These are phyloP conservation scores for Backusella macrospora DNA, from an alignment of 192 early-diverging fungal genomes.

Conservation along the genomic window DNA sequence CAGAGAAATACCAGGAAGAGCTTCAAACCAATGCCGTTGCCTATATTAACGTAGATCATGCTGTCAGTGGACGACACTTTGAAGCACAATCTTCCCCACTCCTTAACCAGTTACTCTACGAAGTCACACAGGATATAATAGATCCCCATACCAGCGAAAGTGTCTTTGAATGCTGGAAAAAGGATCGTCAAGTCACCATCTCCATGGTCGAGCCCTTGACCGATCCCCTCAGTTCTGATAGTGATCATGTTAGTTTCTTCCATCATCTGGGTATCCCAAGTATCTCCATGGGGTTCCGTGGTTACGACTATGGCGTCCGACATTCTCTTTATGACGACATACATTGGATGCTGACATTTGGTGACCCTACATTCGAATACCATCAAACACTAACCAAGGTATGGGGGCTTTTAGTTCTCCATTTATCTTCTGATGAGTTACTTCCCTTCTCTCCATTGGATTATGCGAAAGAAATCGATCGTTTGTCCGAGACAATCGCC, in stretches of 20 bases:
- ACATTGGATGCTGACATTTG: conserved; percentile 45
- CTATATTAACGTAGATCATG: conserved; percentile 63
- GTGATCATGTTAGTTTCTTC: conserved; percentile 58
- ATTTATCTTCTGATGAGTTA: conserved; percentile 44
- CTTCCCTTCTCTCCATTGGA: conserved; percentile 35
- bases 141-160: conserved; percentile 49
- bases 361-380: conserved; percentile 52
- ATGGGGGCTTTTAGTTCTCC: conserved; percentile 48
- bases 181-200: background rate
- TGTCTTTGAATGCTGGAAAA: conserved; percentile 52
- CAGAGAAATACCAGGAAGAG: conserved; percentile 59
- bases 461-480: conserved; percentile 45
- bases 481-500: conserved; percentile 31
- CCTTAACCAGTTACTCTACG: conserved; percentile 47
- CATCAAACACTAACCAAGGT: conserved; percentile 50
- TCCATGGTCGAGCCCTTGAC: background rate
- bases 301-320: conserved; percentile 43
- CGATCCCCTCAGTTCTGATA: conserved; percentile 34
- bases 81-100: conserved; percentile 49
- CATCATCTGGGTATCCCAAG: conserved; percentile 61
- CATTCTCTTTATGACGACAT: conserved; percentile 62
- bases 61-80: conserved; percentile 54
- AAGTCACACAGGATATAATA: conserved; percentile 47
- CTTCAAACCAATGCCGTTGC: conserved; percentile 51
- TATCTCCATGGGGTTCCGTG: conserved; percentile 53